These are phyloP conservation scores for Claviceps citrina DNA, from an alignment of 2,329 filamentous ascomycete genomes.

Conservation along the genomic window DNA sequence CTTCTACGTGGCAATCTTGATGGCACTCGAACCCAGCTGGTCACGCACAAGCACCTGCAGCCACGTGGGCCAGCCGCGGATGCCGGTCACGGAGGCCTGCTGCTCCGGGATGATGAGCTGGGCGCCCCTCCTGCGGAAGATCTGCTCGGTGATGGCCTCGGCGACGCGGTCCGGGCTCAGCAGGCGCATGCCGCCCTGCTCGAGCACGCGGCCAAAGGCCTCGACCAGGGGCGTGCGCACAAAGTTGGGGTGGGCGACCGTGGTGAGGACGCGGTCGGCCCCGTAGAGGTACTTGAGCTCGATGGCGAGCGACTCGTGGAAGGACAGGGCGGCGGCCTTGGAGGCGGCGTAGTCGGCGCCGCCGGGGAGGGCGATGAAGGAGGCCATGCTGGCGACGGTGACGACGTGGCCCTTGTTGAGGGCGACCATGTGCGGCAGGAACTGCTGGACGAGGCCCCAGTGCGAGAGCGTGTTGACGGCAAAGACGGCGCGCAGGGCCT, in stretches of 20 bases:
- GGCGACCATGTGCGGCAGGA: slow-evolving; percentile 48
- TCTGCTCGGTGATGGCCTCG: slow-evolving; percentile 26
- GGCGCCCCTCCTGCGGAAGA: slow-evolving; percentile 27
- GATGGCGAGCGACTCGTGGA: slow-evolving; percentile 47
- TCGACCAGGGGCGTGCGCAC: slow-evolving; percentile 31
- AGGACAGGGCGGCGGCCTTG: slow-evolving; percentile 49
- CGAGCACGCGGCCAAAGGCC: slow-evolving; percentile 16
- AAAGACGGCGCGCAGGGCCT: slow-evolving; percentile 46
- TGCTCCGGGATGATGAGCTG: slow-evolving; percentile 29
- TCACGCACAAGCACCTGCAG: slow-evolving; percentile 19
- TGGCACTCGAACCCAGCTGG: slow-evolving; percentile 2
- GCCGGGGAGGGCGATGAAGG: slow-evolving; percentile 41
- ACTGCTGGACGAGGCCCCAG: slow-evolving; percentile 48
- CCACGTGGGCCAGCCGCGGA: slow-evolving; percentile 29
- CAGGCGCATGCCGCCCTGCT: slow-evolving; percentile 15
- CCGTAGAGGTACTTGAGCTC: slow-evolving; percentile 45
- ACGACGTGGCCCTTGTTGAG: slow-evolving; percentile 56
- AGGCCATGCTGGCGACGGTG: slow-evolving; percentile 51
- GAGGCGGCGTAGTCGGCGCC: slow-evolving; percentile 51
- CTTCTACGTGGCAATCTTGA: no score
- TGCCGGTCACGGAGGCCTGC: slow-evolving; percentile 11
- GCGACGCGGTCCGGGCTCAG: slow-evolving; percentile 24
- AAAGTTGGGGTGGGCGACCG: slow-evolving; percentile 44
- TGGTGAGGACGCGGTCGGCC: slow-evolving; percentile 45
- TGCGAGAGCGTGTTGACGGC: slow-evolving; percentile 53